phyloP scores from a whole-genome alignment of 2,329 filamentous ascomycete species.

The Dothideomycetidae sp. region DNA sequence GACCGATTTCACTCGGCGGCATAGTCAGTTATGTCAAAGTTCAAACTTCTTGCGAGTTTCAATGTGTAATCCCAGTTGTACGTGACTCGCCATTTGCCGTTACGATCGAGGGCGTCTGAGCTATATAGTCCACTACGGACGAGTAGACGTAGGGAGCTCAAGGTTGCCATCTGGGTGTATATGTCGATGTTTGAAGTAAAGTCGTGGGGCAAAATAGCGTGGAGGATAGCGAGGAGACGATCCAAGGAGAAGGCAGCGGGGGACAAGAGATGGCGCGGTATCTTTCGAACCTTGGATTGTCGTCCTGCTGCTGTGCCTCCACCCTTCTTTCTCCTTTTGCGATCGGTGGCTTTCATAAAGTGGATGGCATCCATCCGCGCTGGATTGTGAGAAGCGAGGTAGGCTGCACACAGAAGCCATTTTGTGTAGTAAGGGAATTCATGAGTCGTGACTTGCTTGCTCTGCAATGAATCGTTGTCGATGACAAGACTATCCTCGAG shows the following conservation, averaged over 20 bases:
- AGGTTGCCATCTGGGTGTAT: slow-evolving; percentile 48
- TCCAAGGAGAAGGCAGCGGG: slow-evolving; percentile 66
- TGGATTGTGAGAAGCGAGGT: slow-evolving; percentile 69
- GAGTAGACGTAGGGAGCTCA: slow-evolving; percentile 56
- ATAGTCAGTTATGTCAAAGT: slow-evolving; percentile 68
- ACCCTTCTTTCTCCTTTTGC: slow-evolving; percentile 35
- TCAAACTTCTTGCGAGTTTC: slow-evolving; percentile 55
- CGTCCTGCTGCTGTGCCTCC: slow-evolving; percentile 27
- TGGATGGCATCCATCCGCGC: slow-evolving; percentile 56
- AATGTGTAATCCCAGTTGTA: slow-evolving; percentile 65
- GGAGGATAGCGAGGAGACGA: slow-evolving; percentile 63
- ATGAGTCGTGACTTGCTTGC: slow-evolving; percentile 17
- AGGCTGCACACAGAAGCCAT: slow-evolving; percentile 60
- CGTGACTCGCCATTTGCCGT: slow-evolving; percentile 63
- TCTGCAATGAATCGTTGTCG: slow-evolving; percentile 1
- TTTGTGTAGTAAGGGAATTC: slow-evolving; percentile 57
- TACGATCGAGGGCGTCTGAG: slow-evolving; percentile 51
- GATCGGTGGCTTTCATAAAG: slow-evolving; percentile 56
- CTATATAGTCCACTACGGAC: slow-evolving; percentile 46
- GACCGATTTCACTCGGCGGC: slow-evolving; percentile 43
- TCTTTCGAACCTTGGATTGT: slow-evolving; percentile 45
- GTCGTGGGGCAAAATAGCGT: slow-evolving; percentile 43
- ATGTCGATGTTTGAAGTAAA: slow-evolving; percentile 33
- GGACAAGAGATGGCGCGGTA: slow-evolving; percentile 61
- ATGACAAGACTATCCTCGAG: slow-evolving; percentile 39